These are phyloP conservation scores for Spongispora temasekensis DNA, from an alignment of 1,284 basidiomycete species.

Conservation along the genomic window DNA sequence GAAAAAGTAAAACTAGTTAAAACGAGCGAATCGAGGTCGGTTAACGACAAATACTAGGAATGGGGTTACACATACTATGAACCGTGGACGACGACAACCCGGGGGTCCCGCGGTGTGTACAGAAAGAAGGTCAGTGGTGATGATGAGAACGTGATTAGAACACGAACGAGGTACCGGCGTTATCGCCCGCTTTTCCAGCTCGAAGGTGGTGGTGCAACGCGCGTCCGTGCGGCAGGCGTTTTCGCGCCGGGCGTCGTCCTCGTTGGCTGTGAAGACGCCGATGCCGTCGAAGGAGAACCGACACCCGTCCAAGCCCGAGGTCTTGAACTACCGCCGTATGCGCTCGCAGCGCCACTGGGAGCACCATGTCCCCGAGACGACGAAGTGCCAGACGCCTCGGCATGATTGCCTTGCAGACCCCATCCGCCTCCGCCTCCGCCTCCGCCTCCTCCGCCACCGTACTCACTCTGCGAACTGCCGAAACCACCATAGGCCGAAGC, in stretches of 20 bases:
- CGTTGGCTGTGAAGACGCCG: slow-evolving; percentile 12
- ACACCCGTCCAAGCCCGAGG: slow-evolving; percentile 30
- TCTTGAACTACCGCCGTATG: slow-evolving; percentile 23
- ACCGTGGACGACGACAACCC: no score
- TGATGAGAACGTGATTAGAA: no score
- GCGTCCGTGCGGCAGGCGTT: no score
- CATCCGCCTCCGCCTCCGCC: slow-evolving; percentile 49
- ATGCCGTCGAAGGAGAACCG: slow-evolving; percentile 10
- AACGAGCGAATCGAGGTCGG: no score
- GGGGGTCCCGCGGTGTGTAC: no score
- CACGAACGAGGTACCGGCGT: background rate
- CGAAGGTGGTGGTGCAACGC: slow-evolving; percentile 30
- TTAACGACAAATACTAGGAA: no score
- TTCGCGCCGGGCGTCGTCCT: no score
- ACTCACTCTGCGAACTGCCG: slow-evolving; percentile 53
- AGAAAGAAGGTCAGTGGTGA: no score
- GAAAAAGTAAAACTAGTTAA: no score
- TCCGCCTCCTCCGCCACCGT: slow-evolving; percentile 40
- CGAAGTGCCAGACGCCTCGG: slow-evolving; percentile 59
- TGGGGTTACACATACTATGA: no score
- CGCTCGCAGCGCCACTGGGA: slow-evolving; percentile 16
- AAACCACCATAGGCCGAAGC: slow-evolving; percentile 56
- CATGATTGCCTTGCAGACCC: slow-evolving; percentile 67
- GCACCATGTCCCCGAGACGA: slow-evolving; percentile 16
- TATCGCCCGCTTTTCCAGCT: slow-evolving; percentile 36